phyloP scores from a whole-genome alignment of 2,329 filamentous ascomycete species.

The Sclerotiophoma versabilis region DNA sequence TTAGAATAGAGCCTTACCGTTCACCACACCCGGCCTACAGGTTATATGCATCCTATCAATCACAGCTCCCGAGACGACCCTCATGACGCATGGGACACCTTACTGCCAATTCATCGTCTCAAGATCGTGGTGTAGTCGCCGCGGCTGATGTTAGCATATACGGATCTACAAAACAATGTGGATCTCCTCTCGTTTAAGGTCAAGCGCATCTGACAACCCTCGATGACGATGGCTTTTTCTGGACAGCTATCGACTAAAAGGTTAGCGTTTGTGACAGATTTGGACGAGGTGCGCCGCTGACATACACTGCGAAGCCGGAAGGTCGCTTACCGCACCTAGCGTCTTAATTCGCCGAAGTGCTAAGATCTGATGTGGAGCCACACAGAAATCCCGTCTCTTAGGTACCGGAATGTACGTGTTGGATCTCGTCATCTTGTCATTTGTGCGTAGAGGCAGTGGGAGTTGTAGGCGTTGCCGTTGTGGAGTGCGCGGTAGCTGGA shows the following conservation, averaged over 20 bases:
- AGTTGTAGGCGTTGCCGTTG: neutral
- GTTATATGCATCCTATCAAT: neutral
- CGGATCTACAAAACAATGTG: constrained; percentile 6
- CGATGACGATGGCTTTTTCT: neutral
- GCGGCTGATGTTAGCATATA: neutral
- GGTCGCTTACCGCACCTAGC: neutral
- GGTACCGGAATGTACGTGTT: neutral
- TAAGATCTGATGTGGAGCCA: neutral
- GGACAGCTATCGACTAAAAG: neutral
- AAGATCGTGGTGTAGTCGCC: neutral
- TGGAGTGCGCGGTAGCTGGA: neutral
- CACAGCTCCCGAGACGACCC: neutral
- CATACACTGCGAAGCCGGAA: neutral
- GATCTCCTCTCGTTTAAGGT: neutral
- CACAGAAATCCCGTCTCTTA: neutral
- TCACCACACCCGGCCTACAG: neutral
- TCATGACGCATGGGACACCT: constrained; percentile 1
- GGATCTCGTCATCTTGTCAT: neutral
- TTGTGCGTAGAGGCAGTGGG: neutral
- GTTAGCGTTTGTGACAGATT: neutral
- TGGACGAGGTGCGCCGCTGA: constrained; percentile 6
- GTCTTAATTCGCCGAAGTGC: neutral
- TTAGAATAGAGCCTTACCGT: neutral
- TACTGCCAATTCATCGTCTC: neutral
- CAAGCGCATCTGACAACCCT: neutral